These are phyloP conservation scores for Angomonas desouzai DNA, from an alignment of 208 protist genomes.

Conservation along the genomic window DNA sequence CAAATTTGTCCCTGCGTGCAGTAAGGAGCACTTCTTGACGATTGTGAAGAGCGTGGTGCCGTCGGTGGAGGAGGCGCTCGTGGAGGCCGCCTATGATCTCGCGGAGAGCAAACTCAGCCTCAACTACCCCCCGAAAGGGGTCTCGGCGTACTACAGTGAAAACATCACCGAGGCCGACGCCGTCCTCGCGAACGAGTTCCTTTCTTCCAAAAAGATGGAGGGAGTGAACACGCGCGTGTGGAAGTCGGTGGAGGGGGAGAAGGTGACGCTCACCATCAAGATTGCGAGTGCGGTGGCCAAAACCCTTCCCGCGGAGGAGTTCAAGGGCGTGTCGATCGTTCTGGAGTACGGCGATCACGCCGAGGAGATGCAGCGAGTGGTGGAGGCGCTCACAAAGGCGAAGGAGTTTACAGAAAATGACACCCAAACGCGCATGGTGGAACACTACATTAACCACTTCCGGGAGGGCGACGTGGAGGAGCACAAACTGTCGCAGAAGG, in stretches of 20 bases:
- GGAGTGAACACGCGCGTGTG: slow-evolving; percentile 84
- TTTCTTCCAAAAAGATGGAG: slow-evolving; percentile 48
- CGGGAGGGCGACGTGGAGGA: slow-evolving; percentile 65
- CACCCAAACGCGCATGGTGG: slow-evolving; percentile 81
- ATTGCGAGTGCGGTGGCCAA: slow-evolving; percentile 40
- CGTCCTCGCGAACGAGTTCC: slow-evolving; percentile 65
- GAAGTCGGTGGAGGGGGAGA: slow-evolving; percentile 35
- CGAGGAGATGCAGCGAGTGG: slow-evolving; percentile 61
- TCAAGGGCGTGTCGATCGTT: slow-evolving; percentile 45
- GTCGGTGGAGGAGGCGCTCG: slow-evolving; percentile 18
- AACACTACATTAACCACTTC: slow-evolving; percentile 87
- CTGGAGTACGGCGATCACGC: slow-evolving; percentile 80
- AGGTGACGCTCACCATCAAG: slow-evolving; percentile 34
- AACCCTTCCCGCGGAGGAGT: slow-evolving; percentile 31
- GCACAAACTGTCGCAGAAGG: slow-evolving; percentile 84
- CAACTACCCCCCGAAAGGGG: slow-evolving; percentile 64
- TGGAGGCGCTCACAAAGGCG: slow-evolving; percentile 48
- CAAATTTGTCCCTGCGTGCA: slow-evolving; percentile 85
- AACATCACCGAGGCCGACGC: slow-evolving; percentile 76
- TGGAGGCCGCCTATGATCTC: slow-evolving; percentile 66
- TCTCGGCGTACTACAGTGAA: slow-evolving; percentile 81
- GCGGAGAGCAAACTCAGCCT: slow-evolving; percentile 42
- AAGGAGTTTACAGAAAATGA: slow-evolving; percentile 63
- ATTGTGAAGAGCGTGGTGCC: slow-evolving; percentile 31
- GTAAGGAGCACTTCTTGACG: slow-evolving; percentile 41